These are phyloP conservation scores for Ganoderma sinense DNA, from an alignment of 1,284 basidiomycete species.

Conservation along the genomic window DNA sequence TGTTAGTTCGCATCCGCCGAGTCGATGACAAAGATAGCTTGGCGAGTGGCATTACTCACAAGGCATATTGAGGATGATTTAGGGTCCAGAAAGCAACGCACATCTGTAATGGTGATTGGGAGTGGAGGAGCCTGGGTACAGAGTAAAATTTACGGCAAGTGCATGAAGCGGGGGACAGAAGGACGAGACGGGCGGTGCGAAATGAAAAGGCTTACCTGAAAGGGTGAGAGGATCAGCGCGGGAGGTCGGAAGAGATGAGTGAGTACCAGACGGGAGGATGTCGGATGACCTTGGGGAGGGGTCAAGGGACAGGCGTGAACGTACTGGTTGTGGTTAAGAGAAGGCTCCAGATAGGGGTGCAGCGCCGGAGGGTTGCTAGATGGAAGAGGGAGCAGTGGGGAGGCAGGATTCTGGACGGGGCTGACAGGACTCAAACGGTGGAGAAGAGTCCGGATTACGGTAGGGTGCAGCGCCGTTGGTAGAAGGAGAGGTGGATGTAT, in stretches of 20 bases:
- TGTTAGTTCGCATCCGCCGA: slow-evolving; percentile 3
- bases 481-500: slow-evolving; percentile 14
- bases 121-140: slow-evolving; percentile 19
- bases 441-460: background rate
- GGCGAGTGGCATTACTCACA: slow-evolving; percentile 57
- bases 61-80: slow-evolving; percentile 75
- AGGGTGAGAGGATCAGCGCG: slow-evolving; percentile 4
- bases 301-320: slow-evolving; percentile 9
- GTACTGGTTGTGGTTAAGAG: slow-evolving; percentile 16
- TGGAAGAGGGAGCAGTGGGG: background rate
- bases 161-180: slow-evolving; percentile 6
- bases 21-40: background rate
- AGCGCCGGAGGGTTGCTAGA: slow-evolving; percentile 15
- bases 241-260: slow-evolving; percentile 16
- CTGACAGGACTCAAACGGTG: slow-evolving; percentile 13
- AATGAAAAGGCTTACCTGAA: slow-evolving; percentile 15
- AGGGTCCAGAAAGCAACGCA: slow-evolving; percentile 82
- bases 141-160: slow-evolving; percentile 11
- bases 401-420: slow-evolving; percentile 8
- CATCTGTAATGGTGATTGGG: slow-evolving; percentile 49
- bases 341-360: slow-evolving; percentile 13
- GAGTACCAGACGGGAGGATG: slow-evolving; percentile 5
- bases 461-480: background rate
- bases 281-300: slow-evolving; percentile 7
- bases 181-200: background rate